These are phyloP conservation scores for Penicillium polonicum DNA, from an alignment of 2,329 filamentous ascomycete genomes.

Conservation along the genomic window DNA sequence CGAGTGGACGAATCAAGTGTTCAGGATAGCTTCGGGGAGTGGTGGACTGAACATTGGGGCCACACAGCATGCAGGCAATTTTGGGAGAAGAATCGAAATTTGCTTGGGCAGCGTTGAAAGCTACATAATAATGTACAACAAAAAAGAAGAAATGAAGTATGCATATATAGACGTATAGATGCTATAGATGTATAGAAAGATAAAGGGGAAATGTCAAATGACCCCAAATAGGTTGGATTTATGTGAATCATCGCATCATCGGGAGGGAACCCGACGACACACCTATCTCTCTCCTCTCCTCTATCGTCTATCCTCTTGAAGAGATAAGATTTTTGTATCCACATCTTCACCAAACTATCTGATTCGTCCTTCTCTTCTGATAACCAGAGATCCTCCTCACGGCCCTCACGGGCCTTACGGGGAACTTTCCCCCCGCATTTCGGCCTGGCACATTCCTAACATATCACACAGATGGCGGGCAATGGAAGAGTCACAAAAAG, in stretches of 20 bases:
- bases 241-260: background rate
- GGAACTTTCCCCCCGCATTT: background rate
- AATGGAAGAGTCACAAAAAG: constrained; percentile 32
- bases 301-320: no score
- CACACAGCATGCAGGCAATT: constrained; percentile 78
- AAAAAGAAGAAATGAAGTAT: background rate
- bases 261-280: constrained; percentile 7
- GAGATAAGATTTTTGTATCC: background rate
- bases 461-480: constrained; percentile 17
- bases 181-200: background rate
- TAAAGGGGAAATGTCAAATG: background rate
- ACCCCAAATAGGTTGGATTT: background rate
- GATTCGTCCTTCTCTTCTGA: background rate
- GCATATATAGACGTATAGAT: no score
- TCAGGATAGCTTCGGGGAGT: constrained; percentile 92
- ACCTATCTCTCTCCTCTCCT: background rate
- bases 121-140: background rate
- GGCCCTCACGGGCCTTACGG: background rate
- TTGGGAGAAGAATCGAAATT: constrained; percentile 74
- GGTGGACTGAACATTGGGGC: constrained; percentile 91
- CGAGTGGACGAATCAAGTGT: constrained; percentile 70
- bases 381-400: background rate
- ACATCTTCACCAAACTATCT: background rate
- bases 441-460: background rate
- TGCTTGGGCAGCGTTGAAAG: constrained; percentile 63